Evolutionary conservation across 345 rosid genomes (phyloP).

Genomic region (Camelina sativa): DNA sequence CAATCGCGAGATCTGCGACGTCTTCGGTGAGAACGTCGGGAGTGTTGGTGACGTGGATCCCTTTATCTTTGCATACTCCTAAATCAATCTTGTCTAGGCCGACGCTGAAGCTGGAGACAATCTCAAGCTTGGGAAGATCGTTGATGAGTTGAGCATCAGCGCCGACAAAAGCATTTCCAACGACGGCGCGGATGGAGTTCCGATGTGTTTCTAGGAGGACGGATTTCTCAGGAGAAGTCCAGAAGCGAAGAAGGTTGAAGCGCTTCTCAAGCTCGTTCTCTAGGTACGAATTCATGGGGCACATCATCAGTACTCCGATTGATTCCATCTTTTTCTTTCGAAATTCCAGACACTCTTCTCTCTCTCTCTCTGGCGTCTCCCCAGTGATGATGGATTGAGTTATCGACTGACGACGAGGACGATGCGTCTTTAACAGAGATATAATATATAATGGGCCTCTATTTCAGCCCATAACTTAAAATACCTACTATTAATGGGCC

Average conservation of each 20-base stretch:
- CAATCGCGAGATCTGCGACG: conserved; percentile 87
- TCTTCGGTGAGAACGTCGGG: conserved; percentile 90
- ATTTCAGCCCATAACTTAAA: neutral
- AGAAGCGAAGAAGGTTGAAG: conserved; percentile 63
- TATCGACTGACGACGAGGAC: no score
- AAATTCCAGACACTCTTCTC: no score
- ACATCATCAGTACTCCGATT: conserved; percentile 72
- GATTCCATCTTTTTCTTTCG: conserved; percentile 52
- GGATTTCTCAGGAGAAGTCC: conserved; percentile 53
- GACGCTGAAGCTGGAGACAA: conserved; percentile 74
- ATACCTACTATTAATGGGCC: neutral
- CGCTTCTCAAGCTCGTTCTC: conserved; percentile 74
- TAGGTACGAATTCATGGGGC: conserved; percentile 63
- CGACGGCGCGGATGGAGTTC: conserved; percentile 73
- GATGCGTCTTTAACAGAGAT: no score
- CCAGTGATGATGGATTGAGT: neutral
- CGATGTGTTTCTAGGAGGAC: conserved; percentile 49
- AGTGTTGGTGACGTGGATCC: conserved; percentile 79
- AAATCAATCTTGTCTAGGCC: conserved; percentile 88
- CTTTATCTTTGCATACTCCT: conserved; percentile 68
- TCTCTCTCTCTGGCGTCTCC: no score
- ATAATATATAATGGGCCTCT: conserved; percentile 4
- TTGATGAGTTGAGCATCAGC: conserved; percentile 75
- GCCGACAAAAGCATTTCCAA: conserved; percentile 60
- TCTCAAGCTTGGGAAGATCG: conserved; percentile 72